phyloP scores from a whole-genome alignment of 768 basidiomycete species.

The Agaricus sinodeliciosus region DNA sequence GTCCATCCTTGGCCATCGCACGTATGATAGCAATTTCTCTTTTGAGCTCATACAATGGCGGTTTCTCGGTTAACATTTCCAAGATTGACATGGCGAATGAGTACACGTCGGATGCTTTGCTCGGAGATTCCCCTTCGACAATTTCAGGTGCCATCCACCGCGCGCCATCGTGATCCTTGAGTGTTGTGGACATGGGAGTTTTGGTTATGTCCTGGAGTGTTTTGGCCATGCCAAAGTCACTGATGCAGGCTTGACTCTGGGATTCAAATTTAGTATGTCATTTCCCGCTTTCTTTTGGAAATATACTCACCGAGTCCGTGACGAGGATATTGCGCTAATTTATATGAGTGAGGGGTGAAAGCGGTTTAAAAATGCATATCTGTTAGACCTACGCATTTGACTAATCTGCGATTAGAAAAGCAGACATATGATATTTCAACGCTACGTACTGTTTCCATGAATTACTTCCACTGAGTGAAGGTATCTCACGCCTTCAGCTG shows the following conservation, averaged over 20 bases:
- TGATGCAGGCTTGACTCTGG: slow-evolving; percentile 45
- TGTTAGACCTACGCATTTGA: slow-evolving; percentile 53
- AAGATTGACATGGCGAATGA: slow-evolving; percentile 56
- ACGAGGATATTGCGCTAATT: slow-evolving; percentile 53
- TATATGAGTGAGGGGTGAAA: background rate
- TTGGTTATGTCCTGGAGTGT: slow-evolving; percentile 53
- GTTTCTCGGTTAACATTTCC: slow-evolving; percentile 47
- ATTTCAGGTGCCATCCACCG: slow-evolving; percentile 63
- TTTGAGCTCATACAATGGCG: slow-evolving; percentile 43
- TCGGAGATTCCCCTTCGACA: slow-evolving; percentile 37
- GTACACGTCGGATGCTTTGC: slow-evolving; percentile 46
- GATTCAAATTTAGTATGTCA: background rate
- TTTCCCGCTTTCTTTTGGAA: background rate
- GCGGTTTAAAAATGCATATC: background rate
- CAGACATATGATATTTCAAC: background rate
- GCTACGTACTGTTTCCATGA: slow-evolving; percentile 51
- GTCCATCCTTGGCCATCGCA: slow-evolving; percentile 25
- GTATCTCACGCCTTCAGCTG: slow-evolving; percentile 51
- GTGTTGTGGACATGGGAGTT: slow-evolving; percentile 36
- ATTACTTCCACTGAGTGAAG: slow-evolving; percentile 45
- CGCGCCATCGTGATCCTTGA: slow-evolving; percentile 33
- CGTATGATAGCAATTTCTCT: slow-evolving; percentile 45
- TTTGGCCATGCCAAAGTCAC: slow-evolving; percentile 62
- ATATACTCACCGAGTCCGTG: slow-evolving; percentile 32
- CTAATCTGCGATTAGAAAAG: slow-evolving; percentile 19